Evolutionary conservation across 1,284 basidiomycete genomes (phyloP), one percentile per base, ranked within the genome.

Genomic region (Coniferiporia weirii): DNA sequence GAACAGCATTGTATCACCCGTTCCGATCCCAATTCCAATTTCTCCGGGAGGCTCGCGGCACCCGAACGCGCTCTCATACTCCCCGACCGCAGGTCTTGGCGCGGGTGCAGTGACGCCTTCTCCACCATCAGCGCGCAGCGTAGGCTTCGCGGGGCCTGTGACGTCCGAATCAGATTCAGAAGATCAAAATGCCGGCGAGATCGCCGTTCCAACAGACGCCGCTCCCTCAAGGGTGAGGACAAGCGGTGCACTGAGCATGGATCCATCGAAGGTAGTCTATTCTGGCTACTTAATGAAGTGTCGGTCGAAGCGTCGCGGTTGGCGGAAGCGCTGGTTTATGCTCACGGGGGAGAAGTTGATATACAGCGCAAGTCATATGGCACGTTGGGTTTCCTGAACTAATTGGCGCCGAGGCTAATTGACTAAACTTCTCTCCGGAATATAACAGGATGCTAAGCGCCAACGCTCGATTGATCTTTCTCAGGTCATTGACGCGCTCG

Each of bases 211-310:
- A 32, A 65, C 73, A 13, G 59, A 70, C 6, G 60, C 74, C 0
- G 77, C 81, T 5, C 80, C 80, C 3, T 69, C 73, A 35, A 77
- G 74, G 63, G 64, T 64, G 22, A 58, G 65, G 43, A 62, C 68
- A 43, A 55, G 63, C 8, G 66, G 69, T 53, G 59, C 68, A 3
- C 80, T 27, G 27, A 81, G 35, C 88, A 89, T 66, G 77, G 81
- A 5, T 76, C 82, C 20, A 5, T 27, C 27, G 27, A 94, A 93
- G 73, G 76, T 86, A 50, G 85, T 97, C 34, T 70, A 95, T 4
- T 84, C 88, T 34, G 95, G 95, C 1, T 99, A 99, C 71, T 77
- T 99, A 62, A 96, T 97, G 91, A 99, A 99, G 71, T 95, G 95
- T 71, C 94, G 94, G 47, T 87, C 87, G 53, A 93, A 96, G 65